Conservation (phyloP, 2,329 filamentous ascomycete species). For the Penicillium oxalicum region DNA sequence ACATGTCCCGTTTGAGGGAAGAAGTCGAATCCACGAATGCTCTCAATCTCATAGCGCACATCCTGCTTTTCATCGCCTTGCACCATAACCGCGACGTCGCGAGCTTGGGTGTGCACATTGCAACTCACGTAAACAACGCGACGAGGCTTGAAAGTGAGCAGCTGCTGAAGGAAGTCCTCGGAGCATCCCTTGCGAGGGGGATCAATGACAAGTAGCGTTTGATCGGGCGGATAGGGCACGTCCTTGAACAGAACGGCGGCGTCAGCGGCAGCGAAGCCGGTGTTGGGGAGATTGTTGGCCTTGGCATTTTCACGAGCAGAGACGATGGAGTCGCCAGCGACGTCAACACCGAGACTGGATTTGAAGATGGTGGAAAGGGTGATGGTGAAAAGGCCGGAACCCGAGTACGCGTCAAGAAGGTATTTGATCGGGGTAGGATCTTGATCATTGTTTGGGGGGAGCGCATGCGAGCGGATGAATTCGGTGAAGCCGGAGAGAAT, state of each 20-base stretch:
- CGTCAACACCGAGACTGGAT: slow-evolving; percentile 83
- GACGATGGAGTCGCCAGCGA: slow-evolving; percentile 69
- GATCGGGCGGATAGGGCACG: slow-evolving; percentile 65
- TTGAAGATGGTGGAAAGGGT: slow-evolving; percentile 77
- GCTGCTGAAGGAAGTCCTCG: slow-evolving; percentile 70
- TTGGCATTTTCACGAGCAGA: slow-evolving; percentile 73
- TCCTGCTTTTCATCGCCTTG: slow-evolving; percentile 49
- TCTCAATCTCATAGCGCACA: slow-evolving; percentile 75
- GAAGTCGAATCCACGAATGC: slow-evolving; percentile 88
- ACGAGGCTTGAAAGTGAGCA: slow-evolving; percentile 69
- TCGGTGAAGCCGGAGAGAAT: slow-evolving; percentile 81
- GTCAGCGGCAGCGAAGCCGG: slow-evolving; percentile 83
- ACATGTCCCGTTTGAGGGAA: slow-evolving; percentile 80
- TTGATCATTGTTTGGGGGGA: slow-evolving; percentile 44
- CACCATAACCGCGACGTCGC: slow-evolving; percentile 85
- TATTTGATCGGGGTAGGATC: slow-evolving; percentile 59
- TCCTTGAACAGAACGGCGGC: slow-evolving; percentile 74
- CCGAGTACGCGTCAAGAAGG: slow-evolving; percentile 95
- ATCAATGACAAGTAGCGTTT: slow-evolving; percentile 92
- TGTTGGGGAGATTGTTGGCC: slow-evolving; percentile 69
- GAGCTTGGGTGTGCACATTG: slow-evolving; percentile 94
- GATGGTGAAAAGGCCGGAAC: slow-evolving; percentile 94
- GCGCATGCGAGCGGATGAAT: slow-evolving; percentile 76
- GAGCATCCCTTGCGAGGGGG: slow-evolving; percentile 96
- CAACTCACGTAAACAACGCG: slow-evolving; percentile 92